Percentiles rank a stretch among this genome's conserved stretches.
These are phyloP conservation scores for Thermomucor indicae-seudaticae DNA, from an alignment of 371 early-diverging fungal genomes.

Conservation along the genomic window DNA sequence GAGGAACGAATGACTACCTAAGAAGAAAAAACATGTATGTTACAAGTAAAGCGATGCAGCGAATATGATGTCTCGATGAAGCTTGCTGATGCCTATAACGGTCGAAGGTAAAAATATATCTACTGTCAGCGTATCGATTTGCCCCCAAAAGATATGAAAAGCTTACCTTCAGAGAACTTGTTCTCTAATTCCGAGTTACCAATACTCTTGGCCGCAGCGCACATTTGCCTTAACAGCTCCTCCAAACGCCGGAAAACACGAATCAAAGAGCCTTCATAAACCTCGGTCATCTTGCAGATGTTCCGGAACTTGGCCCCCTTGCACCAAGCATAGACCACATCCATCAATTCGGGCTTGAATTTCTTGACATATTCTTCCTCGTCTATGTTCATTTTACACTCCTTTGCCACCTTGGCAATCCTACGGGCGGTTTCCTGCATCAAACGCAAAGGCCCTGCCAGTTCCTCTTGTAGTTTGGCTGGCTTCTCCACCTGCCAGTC, in stretches of 20 bases:
- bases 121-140: no score
- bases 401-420: conserved; percentile 84
- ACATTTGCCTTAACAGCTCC: conserved; percentile 96
- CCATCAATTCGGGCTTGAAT: conserved; percentile 95
- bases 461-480: conserved; percentile 63
- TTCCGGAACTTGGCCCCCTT: conserved; percentile 94
- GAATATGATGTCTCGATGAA: conserved; percentile 99
- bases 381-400: conserved; percentile 83
- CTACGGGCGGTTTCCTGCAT: conserved; percentile 88
- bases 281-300: conserved; percentile 95
- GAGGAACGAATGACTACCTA: no score
- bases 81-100: conserved; percentile 74
- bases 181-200: conserved; percentile 97
- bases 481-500: conserved; percentile 24
- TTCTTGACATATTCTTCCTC: conserved; percentile 77
- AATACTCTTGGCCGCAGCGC: conserved; percentile 92
- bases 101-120: no score
- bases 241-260: conserved; percentile 94
- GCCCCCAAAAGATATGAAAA: background rate
- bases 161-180: conserved; percentile 89
- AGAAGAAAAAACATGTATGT: no score
- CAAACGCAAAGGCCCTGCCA: conserved; percentile 72
- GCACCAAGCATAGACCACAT: conserved; percentile 96
- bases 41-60: conserved; percentile 95
- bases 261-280: conserved; percentile 98